Evolutionary conservation across 2,329 filamentous ascomycete genomes (phyloP).

Genomic region (Rutstroemia sydowiana): DNA sequence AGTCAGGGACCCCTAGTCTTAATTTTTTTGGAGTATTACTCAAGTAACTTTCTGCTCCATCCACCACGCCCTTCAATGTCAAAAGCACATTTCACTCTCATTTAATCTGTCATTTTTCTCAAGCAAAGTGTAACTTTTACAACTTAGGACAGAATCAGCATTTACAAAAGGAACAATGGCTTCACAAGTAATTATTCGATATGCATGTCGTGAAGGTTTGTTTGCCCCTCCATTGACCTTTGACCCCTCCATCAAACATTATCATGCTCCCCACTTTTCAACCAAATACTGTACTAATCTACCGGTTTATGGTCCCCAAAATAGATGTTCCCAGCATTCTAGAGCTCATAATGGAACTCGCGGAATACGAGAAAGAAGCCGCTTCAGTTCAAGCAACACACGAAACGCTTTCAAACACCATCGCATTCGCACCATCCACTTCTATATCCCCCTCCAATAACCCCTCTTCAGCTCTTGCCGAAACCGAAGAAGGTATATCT

Average conservation of each 20-base stretch:
- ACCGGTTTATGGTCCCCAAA: not conserved
- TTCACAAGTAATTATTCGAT: not conserved
- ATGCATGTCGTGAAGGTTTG: constrained; percentile 5
- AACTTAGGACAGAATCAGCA: too few species aligned
- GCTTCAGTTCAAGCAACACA: constrained; percentile 72
- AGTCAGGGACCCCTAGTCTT: too few species aligned
- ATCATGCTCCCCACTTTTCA: not conserved
- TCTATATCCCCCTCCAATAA: constrained; percentile 38
- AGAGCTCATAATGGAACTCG: constrained; percentile 73
- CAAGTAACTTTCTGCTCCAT: too few species aligned
- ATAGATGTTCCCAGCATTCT: constrained; percentile 79
- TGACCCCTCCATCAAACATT: not conserved
- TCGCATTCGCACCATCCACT: constrained; percentile 61
- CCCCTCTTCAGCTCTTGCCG: constrained; percentile 30
- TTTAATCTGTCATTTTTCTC: too few species aligned
- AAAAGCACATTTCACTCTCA: too few species aligned
- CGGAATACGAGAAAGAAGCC: constrained; percentile 76
- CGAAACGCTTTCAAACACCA: constrained; percentile 61
- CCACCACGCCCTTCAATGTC: too few species aligned
- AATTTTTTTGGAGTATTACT: too few species aligned
- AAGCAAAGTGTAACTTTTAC: too few species aligned
- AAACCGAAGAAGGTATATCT: constrained; percentile 45
- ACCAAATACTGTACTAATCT: not conserved
- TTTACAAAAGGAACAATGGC: not conserved
- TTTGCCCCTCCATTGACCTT: not conserved